Base-by-base conservation (phyloP, 352 stramenopile species). In the Globisporangium splendens region DNA sequence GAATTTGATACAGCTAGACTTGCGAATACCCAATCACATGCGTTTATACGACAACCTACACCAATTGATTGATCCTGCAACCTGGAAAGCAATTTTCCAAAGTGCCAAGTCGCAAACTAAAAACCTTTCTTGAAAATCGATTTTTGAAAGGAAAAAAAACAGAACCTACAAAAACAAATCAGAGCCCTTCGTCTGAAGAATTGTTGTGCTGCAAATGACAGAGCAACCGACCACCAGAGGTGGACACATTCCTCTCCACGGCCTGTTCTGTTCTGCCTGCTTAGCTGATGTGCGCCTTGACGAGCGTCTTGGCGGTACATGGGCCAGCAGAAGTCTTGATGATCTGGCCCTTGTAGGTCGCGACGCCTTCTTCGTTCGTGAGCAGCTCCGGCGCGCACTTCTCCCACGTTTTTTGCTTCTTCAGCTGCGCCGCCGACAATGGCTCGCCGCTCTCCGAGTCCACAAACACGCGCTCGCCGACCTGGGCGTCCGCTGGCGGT, bases 381-480 rank as follows among this genome's bases (percentile, higher is more conserved):
- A 88, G 56, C 54, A 96, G 75, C 41, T 91, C 80, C 5, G 73
- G 75, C 17, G 66, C 63, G 13, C 80, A 66, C 68, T 91, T 94
- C 65, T 93, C 83, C 70, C 83, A 91, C 21, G 90, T 72, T 69
- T 96, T 96, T 56, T 93, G 77, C 73, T 96, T 96, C 70, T 95
- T 95, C 43, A 92, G 69, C 65, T 94, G 81, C 46, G 79, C 83
- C 17, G 84, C 70, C 22, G 82, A 91, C 41, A 95, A 67, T 46
- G 82, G 72, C 47, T 94, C 82, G 14, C 80, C 81, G 41, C 65
- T 80, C 54, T 91, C 81, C 3, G 75, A 77, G 17, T 77, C 77
- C 50, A 98, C 70, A 18, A 83, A 95, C 22, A 99, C 83, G 48
- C 95, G 85, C 70, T 99, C 96, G 44, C 96, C 97, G 39, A 98